phyloP scores from a whole-genome alignment of 176 grass and related monocot genomes.

The Tillandsia leiboldiana region DNA sequence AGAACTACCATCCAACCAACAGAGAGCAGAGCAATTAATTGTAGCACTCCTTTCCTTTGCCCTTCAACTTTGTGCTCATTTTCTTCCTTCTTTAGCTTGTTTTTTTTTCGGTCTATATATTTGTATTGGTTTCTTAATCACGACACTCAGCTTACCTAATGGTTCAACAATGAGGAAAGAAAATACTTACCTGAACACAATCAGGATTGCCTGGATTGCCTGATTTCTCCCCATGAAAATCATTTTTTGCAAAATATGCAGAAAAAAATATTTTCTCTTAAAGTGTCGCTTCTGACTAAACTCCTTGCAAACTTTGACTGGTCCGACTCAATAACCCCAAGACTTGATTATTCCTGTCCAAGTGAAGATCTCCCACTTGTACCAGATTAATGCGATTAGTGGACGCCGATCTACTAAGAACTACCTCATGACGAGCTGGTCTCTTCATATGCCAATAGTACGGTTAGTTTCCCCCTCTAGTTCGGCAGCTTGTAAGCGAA shows the following conservation, averaged over 20 bases:
- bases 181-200: background rate
- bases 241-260: background rate
- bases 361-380: slow-evolving; percentile 22
- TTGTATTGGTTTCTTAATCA: background rate
- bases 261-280: slow-evolving; percentile 14
- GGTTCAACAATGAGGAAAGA: background rate
- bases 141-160: background rate
- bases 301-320: slow-evolving; percentile 25
- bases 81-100: background rate
- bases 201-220: background rate
- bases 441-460: slow-evolving; percentile 17
- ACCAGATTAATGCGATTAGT: slow-evolving; percentile 36
- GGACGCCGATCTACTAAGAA: slow-evolving; percentile 54
- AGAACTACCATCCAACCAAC: background rate
- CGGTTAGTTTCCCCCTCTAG: slow-evolving; percentile 40
- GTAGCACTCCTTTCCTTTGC: background rate
- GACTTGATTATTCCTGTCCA: slow-evolving; percentile 25
- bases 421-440: slow-evolving; percentile 28
- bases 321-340: slow-evolving; percentile 16
- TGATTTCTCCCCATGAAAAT: background rate
- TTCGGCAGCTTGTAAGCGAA: slow-evolving; percentile 48
- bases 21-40: background rate
- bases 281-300: slow-evolving; percentile 53
- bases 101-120: background rate
- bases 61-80: background rate